Base-by-base conservation (phyloP, 2,329 filamentous ascomycete species). In the Curvularia spicifera region DNA sequence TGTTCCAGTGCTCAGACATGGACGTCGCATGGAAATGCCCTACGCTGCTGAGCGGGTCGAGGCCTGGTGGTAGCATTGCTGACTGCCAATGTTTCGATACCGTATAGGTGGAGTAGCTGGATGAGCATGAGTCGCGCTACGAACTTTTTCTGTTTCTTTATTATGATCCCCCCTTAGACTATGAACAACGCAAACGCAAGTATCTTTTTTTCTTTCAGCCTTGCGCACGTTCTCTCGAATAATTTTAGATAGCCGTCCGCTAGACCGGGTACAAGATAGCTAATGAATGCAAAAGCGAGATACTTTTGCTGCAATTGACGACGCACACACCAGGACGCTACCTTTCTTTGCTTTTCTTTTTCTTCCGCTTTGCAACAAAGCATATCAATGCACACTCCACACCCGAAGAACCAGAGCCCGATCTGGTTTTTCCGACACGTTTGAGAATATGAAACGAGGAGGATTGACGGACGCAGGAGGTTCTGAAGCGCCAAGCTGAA, bases 1-100 rank as follows among this genome's bases (percentile, higher is more conserved):
- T 74, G 37, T 67, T 73, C 47, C 71, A 74, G 48, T 74, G 71
- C 53, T 64, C 63, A 26, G 60, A 64, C 33, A 63, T 63, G 50
- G 61, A 72, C 31, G 56, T 73, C 28, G 69, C 64, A 18, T 72
- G 67, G 70, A 69, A 65, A 48, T 73, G 71, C 58, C 71, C 71
- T 12, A 61, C 61, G 9, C 55, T 70, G 51, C 39, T 72, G 37
- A 73, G 70, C 53, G 64, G 66, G 24, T 64, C 59, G 57, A 61
- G 71, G 18, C 51, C 61, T 28, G 71, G 69, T 15, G 71, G 70
- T 9, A 57, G 57, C 48, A 58, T 68, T 47, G 53, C 47, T 9
- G 70, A 74, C 58, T 74, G 71, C 37, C 71, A 72, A 51, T 74
- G 70, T 56, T 67, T 73, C 37, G 71, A 74, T 53, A 47, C 55